Evolutionary conservation across 2,329 filamentous ascomycete genomes (phyloP).

Genomic region (Aspergillus cejpii): DNA sequence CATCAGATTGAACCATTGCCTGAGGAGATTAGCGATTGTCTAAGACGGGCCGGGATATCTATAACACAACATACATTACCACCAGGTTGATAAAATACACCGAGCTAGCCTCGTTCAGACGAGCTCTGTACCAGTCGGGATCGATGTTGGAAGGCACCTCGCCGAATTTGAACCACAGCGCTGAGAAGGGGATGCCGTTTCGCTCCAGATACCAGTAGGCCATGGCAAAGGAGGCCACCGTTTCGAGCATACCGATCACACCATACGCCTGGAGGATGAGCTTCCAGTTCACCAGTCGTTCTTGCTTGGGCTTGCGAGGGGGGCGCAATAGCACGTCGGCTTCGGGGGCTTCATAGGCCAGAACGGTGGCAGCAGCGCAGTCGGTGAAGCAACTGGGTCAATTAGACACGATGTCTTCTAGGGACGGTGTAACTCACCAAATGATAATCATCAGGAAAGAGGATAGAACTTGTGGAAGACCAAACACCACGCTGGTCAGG

Average conservation of each 20-base stretch:
- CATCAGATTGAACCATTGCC: slow-evolving; percentile 70
- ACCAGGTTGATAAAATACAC: slow-evolving; percentile 77
- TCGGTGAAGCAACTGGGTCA: slow-evolving; percentile 61
- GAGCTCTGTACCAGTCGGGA: slow-evolving; percentile 48
- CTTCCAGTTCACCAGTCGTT: slow-evolving; percentile 66
- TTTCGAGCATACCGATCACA: slow-evolving; percentile 60
- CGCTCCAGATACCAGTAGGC: slow-evolving; percentile 57
- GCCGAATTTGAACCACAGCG: slow-evolving; percentile 64
- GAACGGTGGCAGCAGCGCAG: slow-evolving; percentile 62
- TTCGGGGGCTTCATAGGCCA: slow-evolving; percentile 72
- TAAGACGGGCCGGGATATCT: background rate
- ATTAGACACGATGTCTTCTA: background rate
- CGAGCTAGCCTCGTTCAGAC: slow-evolving; percentile 59
- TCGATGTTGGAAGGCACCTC: slow-evolving; percentile 46
- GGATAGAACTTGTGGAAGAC: slow-evolving; percentile 64
- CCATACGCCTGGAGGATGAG: slow-evolving; percentile 68
- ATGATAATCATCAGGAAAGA: slow-evolving; percentile 67
- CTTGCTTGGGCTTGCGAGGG: slow-evolving; percentile 61
- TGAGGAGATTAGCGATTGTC: slow-evolving; percentile 10
- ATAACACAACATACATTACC: slow-evolving; percentile 54
- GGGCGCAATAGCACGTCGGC: slow-evolving; percentile 64
- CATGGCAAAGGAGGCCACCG: slow-evolving; percentile 56
- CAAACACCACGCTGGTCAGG: slow-evolving; percentile 64
- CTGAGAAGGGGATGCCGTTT: slow-evolving; percentile 57
- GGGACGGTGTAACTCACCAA: slow-evolving; percentile 39